Percentiles rank a stretch among this genome's conserved stretches.
phyloP scores from a whole-genome alignment of 805 yeast genomes.

The Lachancea dasiensis region DNA sequence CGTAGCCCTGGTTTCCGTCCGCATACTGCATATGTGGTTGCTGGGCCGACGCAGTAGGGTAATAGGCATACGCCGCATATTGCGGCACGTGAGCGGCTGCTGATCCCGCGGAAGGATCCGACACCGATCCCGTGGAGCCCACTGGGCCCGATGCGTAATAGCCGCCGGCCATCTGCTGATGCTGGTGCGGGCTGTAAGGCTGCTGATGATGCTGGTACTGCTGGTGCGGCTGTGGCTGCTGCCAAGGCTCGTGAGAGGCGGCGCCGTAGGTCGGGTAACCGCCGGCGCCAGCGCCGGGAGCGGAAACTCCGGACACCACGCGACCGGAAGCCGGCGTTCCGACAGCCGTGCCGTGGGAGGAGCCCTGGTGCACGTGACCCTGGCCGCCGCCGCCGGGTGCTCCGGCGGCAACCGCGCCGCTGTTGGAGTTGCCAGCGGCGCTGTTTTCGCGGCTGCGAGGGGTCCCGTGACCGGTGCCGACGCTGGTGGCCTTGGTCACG shows the following conservation, averaged over 20 bases:
- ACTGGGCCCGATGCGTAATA: conserved; percentile 1
- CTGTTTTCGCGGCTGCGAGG: neutral
- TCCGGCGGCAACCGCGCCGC: conserved; percentile 3
- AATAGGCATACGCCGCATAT: conserved; percentile 6
- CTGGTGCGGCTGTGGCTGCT: conserved; percentile 4
- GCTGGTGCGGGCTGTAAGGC: conserved; percentile 10
- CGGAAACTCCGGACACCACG: neutral
- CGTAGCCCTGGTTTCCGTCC: conserved; percentile 1
- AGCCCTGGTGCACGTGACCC: neutral
- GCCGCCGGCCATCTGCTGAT: conserved; percentile 7
- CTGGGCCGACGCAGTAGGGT: conserved; percentile 8
- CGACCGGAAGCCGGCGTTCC: too few species aligned
- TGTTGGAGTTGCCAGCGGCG: neutral
- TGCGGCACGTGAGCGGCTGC: conserved; percentile 8
- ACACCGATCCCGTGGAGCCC: conserved; percentile 1
- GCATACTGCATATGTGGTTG: conserved; percentile 9
- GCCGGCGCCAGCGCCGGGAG: neutral
- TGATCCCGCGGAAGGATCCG: conserved; percentile 2
- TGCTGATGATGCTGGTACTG: conserved; percentile 11
- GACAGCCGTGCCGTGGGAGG: too few species aligned
- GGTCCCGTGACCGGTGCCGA: neutral
- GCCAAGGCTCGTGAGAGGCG: too few species aligned
- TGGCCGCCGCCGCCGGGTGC: neutral
- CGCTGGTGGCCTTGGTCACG: too few species aligned
- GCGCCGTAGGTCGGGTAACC: neutral